Evolutionary conservation across 768 basidiomycete species (phyloP).

Genomic region (Collybia sordida): DNA sequence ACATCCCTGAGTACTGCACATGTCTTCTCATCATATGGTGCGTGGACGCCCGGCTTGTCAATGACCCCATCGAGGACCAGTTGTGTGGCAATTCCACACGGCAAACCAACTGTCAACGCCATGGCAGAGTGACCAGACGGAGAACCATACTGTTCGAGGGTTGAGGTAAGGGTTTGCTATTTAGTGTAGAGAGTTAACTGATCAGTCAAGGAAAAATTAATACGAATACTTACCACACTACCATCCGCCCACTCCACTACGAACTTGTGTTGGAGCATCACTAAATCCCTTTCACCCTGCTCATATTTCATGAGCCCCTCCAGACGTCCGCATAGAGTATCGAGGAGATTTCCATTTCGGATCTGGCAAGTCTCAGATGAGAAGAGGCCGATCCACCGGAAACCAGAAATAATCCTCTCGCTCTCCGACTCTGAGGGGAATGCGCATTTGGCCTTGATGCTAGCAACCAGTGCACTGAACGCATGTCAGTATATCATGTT

Average conservation of each 20-base stretch:
- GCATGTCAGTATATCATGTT: conserved; percentile 5
- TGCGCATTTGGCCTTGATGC: conserved; percentile 64
- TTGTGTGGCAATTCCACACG: conserved; percentile 93
- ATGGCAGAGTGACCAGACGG: conserved; percentile 83
- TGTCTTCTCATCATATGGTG: conserved; percentile 85
- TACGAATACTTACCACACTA: conserved; percentile 43
- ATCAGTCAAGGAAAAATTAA: not conserved
- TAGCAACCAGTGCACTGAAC: conserved; percentile 67
- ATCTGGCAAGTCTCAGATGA: conserved; percentile 61
- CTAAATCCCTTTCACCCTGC: conserved; percentile 87
- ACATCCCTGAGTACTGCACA: conserved; percentile 70
- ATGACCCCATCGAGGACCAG: conserved; percentile 87
- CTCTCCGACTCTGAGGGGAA: conserved; percentile 75
- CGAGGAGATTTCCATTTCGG: conserved; percentile 77
- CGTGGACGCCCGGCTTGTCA: conserved; percentile 74
- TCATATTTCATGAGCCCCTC: conserved; percentile 94
- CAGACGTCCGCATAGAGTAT: conserved; percentile 88
- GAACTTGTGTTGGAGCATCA: conserved; percentile 99
- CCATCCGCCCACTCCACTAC: conserved; percentile 89
- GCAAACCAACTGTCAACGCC: conserved; percentile 89
- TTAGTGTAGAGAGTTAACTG: conserved; percentile 1
- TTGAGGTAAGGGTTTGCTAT: conserved; percentile 86
- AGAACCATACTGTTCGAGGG: conserved; percentile 85
- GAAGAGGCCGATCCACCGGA: conserved; percentile 94
- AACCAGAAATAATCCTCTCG: conserved; percentile 80